These are phyloP conservation scores for Senna siamea DNA, from an alignment of 306 rosid genomes.

Conservation along the genomic window DNA sequence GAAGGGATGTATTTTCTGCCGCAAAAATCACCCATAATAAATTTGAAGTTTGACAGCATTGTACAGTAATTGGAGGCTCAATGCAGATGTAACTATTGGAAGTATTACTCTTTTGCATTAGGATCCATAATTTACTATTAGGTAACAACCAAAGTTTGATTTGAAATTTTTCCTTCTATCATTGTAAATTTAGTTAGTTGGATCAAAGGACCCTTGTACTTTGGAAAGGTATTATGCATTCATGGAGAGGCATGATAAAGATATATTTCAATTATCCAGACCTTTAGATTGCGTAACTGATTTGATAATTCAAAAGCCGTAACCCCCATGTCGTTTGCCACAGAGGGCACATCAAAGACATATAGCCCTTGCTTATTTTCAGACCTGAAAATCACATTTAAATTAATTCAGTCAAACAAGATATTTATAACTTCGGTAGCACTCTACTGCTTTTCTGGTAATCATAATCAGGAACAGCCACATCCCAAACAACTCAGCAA, in stretches of 20 bases:
- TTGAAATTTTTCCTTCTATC: slow-evolving; percentile 9
- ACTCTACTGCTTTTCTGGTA: slow-evolving; percentile 29
- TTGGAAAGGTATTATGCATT: slow-evolving; percentile 18
- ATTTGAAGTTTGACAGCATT: not conserved
- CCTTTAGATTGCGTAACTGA: slow-evolving; percentile 80
- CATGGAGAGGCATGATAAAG: slow-evolving; percentile 12
- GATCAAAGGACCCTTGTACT: slow-evolving; percentile 28
- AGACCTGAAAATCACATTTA: slow-evolving; percentile 62
- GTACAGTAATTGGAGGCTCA: slow-evolving; percentile 1
- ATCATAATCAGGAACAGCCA: slow-evolving; percentile 39
- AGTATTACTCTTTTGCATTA: slow-evolving; percentile 7
- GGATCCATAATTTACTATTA: not conserved
- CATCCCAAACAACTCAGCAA: slow-evolving; percentile 19
- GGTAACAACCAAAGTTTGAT: slow-evolving; percentile 1
- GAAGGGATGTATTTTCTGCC: not conserved
- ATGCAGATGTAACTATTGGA: slow-evolving; percentile 8
- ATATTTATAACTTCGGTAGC: slow-evolving; percentile 29
- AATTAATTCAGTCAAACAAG: slow-evolving; percentile 29
- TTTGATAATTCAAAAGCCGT: slow-evolving; percentile 61
- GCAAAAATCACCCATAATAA: not conserved
- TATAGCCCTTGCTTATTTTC: slow-evolving; percentile 84
- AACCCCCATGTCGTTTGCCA: slow-evolving; percentile 76
- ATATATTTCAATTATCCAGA: slow-evolving; percentile 40
- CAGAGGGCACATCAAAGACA: slow-evolving; percentile 73
- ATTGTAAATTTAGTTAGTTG: slow-evolving; percentile 18